phyloP scores from a whole-genome alignment of 2,329 filamentous ascomycete species.

The Trichoderma koningii region DNA sequence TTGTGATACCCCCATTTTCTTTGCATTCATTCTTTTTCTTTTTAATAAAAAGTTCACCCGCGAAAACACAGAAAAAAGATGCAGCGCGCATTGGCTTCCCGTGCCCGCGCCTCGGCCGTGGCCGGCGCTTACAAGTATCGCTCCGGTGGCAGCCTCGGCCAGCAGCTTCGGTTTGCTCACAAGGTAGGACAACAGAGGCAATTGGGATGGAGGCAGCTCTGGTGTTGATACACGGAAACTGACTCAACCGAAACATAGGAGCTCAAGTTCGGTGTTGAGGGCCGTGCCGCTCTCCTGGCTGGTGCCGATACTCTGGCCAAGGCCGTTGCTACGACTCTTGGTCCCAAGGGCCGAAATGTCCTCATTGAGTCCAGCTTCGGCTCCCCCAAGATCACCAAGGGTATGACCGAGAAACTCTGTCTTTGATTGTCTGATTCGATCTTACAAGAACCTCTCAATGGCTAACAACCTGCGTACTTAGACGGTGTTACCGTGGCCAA shows the following conservation, averaged over 20 bases:
- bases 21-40: conserved; percentile 31
- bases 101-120: conserved; percentile 77
- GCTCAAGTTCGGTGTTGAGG: conserved; percentile 97
- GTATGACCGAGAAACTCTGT: conserved; percentile 49
- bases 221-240: conserved; percentile 37
- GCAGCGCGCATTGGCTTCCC: conserved; percentile 91
- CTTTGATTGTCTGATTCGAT: conserved; percentile 27
- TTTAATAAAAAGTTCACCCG: conserved; percentile 2
- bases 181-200: conserved; percentile 64
- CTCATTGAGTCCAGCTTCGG: conserved; percentile 98
- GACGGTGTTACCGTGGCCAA: conserved; percentile 89
- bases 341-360: conserved; percentile 97
- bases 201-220: conserved; percentile 23
- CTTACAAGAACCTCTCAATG: neutral
- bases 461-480: conserved; percentile 40
- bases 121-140: conserved; percentile 69
- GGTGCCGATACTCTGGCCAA: conserved; percentile 97
- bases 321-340: conserved; percentile 93
- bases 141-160: conserved; percentile 66
- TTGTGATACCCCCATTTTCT: conserved; percentile 34
- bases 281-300: conserved; percentile 79
- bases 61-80: conserved; percentile 59
- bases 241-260: conserved; percentile 59
- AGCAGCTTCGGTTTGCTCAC: conserved; percentile 95
- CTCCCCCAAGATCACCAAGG: conserved; percentile 99